These are phyloP conservation scores for Blepharisma stoltei DNA, from an alignment of 73 alveolate species.

Conservation along the genomic window DNA sequence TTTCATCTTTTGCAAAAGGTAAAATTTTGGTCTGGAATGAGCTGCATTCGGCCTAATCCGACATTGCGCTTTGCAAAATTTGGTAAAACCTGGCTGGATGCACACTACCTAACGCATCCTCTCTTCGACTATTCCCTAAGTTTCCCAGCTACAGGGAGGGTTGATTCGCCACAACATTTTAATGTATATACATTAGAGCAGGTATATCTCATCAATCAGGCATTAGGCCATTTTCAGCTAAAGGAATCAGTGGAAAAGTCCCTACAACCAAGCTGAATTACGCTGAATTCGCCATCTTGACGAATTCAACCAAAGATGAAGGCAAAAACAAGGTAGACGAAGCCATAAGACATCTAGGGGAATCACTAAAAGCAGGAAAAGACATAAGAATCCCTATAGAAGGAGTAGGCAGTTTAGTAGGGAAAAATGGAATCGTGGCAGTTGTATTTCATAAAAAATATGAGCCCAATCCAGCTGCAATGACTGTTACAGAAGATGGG, in stretches of 20 bases:
- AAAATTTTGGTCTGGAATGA: too few species aligned
- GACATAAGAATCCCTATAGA: not conserved
- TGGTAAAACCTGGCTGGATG: too few species aligned
- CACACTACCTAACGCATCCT: too few species aligned
- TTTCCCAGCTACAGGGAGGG: too few species aligned
- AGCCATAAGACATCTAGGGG: not conserved
- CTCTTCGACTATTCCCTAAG: too few species aligned
- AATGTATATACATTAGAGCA: not conserved
- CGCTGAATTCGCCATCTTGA: not conserved
- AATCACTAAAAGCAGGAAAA: not conserved
- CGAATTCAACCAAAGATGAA: not conserved
- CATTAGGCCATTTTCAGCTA: not conserved
- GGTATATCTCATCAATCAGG: not conserved
- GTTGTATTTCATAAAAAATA: constrained; percentile 27
- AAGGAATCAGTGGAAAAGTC: not conserved
- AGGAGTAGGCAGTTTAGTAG: constrained; percentile 55
- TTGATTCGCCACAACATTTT: too few species aligned
- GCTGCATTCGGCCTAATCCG: too few species aligned
- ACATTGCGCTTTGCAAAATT: too few species aligned
- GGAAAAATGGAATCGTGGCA: constrained; percentile 44
- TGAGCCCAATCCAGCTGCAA: not conserved
- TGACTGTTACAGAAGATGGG: not conserved
- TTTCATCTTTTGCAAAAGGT: too few species aligned
- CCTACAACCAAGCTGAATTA: not conserved
- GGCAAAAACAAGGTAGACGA: not conserved